Conservation (phyloP, 768 basidiomycete species). For the Lactifluus subvellereus region DNA sequence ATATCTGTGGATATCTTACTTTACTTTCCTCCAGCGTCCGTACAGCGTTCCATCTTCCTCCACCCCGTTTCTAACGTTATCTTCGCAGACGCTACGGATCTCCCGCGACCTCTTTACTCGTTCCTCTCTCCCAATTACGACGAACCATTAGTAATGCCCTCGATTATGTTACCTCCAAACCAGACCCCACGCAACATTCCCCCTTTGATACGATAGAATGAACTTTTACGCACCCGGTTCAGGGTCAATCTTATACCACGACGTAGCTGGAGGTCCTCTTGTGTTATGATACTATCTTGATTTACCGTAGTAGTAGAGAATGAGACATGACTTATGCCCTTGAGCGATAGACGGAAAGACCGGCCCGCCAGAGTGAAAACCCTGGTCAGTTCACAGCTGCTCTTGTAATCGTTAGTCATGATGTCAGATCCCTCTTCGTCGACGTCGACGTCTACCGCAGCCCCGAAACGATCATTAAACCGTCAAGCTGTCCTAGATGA, state of each 20-base stretch:
- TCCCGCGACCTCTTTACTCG: neutral
- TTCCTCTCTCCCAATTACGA: slow-evolving; percentile 2
- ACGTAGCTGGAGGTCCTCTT: neutral
- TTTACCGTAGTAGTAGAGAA: slow-evolving; percentile 6
- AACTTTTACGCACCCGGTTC: neutral
- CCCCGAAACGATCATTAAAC: slow-evolving; percentile 55
- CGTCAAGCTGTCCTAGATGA: slow-evolving; percentile 74
- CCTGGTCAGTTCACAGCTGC: neutral
- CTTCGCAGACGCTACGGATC: neutral
- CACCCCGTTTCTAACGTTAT: neutral
- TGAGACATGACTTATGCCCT: neutral
- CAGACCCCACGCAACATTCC: neutral
- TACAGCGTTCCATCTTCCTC: slow-evolving; percentile 8
- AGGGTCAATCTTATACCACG: slow-evolving; percentile 10
- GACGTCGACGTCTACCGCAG: slow-evolving; percentile 24
- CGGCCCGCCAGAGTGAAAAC: neutral
- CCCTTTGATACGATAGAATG: slow-evolving; percentile 18
- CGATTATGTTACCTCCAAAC: slow-evolving; percentile 12
- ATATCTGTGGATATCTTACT: slow-evolving; percentile 14
- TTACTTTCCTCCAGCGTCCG: slow-evolving; percentile 1
- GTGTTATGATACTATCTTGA: slow-evolving; percentile 9
- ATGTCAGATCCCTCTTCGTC: slow-evolving; percentile 35
- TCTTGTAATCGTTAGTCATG: slow-evolving; percentile 23
- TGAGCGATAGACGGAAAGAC: neutral
- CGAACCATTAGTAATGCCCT: slow-evolving; percentile 18